Evolutionary conservation across 345 rosid species (phyloP).

Genomic region (Durio zibethinus): DNA sequence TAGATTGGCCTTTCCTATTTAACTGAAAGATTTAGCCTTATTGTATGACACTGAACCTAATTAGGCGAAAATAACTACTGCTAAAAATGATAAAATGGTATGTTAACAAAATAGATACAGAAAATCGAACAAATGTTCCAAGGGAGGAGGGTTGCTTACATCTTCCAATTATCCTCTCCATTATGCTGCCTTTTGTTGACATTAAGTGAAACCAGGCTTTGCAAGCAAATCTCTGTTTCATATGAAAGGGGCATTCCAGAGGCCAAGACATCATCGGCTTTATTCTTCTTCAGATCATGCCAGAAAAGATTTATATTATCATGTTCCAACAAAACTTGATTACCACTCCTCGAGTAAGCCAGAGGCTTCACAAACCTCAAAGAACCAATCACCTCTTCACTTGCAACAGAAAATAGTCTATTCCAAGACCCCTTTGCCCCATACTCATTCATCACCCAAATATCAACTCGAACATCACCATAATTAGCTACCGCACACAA

Average conservation of each 20-base stretch:
- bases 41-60: background rate
- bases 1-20: background rate
- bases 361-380: conserved; percentile 42
- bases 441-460: conserved; percentile 63
- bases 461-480: conserved; percentile 28
- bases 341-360: conserved; percentile 33
- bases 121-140: background rate
- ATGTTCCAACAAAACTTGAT: conserved; percentile 42
- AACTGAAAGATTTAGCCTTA: background rate
- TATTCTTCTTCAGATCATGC: conserved; percentile 40
- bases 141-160: conserved; percentile 26
- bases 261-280: conserved; percentile 27
- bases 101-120: background rate
- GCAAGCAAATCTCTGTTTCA: conserved; percentile 36
- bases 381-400: conserved; percentile 18
- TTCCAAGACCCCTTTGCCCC: conserved; percentile 51
- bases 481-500: conserved; percentile 40
- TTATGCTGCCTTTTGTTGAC: conserved; percentile 2
- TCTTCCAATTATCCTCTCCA: conserved; percentile 28
- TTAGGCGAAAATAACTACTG: background rate
- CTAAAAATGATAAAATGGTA: background rate
- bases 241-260: conserved; percentile 27
- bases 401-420: conserved; percentile 32
- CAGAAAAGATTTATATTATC: conserved; percentile 43
- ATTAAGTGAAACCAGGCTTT: conserved; percentile 45